Base-by-base conservation (phyloP, 2,329 filamentous ascomycete species). In the Pyrenophora graminea region DNA sequence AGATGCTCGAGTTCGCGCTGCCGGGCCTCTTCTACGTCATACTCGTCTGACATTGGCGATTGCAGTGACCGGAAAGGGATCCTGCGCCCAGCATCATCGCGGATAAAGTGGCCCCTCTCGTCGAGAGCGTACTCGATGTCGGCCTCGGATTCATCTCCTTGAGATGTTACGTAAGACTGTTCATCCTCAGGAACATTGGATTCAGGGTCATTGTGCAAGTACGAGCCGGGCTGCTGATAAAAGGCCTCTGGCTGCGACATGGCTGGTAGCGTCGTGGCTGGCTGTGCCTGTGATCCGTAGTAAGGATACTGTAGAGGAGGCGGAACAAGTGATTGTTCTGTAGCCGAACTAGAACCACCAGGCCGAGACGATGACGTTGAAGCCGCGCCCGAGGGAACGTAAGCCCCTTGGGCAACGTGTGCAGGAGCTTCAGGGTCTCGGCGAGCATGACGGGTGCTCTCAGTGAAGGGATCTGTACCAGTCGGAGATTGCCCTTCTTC, bases 391-490 rank as follows among this genome's bases (percentile, higher is more conserved):
- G 64, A 64, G 0, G 70, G 71, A 18, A 68, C 54, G 46, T 72
- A 72, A 8, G 67, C 61, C n/a, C 70, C 70, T 52, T 70, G 68
- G 3, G 63, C 60, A 9, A 73, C 56, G 31, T 44, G 55, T 12
- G 66, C 61, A 42, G 69, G 54, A 3, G 60, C 57, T n/a, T 73
- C 67, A 5, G 68, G 65, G 36, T 72, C 69, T 17, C 67, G 65
- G 15, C 58, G 68, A 15, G 54, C 46, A 41, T 60, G 65, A 5
- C 61, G 69, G 3, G 53, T 46, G 17, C 39, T 69, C 59, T 86
- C 84, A 3, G 80, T 81, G 63, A 86, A 87, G 0, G 85, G 85
- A 62, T 88, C 85, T 0, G 82, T 84, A 47, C 82, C 80, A 2
- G 82, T 82, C 10, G 82, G 81, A 2, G 81, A 81, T 51, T 73